Evolutionary conservation across 148 eudicot species (phyloP).

Genomic region (Amaranthus hypochondriacus): DNA sequence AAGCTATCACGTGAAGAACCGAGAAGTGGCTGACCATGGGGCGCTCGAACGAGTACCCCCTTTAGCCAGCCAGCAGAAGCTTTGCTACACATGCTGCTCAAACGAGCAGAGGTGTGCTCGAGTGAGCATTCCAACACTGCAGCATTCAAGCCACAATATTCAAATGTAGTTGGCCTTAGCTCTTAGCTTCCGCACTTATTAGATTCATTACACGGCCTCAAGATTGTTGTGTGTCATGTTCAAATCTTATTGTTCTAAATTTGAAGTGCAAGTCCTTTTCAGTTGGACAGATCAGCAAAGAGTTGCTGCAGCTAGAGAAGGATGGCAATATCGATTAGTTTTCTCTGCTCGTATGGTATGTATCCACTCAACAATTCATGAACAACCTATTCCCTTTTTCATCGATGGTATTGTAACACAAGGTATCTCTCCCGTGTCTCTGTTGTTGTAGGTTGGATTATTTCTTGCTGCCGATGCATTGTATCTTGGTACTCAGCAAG

Average conservation of each 20-base stretch:
- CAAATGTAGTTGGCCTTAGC: no score
- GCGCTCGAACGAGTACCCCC: no score
- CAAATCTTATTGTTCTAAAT: not conserved
- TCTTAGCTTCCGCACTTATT: no score
- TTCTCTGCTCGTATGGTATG: conserved; percentile 86
- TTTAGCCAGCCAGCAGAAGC: no score
- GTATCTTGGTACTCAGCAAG: conserved; percentile 71
- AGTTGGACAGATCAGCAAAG: conserved; percentile 99
- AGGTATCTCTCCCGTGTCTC: not conserved
- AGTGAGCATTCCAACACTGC: no score
- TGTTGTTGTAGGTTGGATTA: conserved; percentile 55
- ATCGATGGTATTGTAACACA: not conserved
- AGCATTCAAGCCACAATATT: no score
- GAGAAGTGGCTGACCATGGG: no score
- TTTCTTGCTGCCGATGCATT: conserved; percentile 75
- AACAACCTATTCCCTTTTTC: not conserved
- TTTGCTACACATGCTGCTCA: no score
- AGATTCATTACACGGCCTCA: no score
- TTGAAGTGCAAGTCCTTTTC: conserved; percentile 9
- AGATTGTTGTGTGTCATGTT: not conserved
- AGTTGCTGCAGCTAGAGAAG: conserved; percentile 76
- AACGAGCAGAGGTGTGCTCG: no score
- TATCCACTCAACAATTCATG: conserved; percentile 7
- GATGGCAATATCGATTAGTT: conserved; percentile 80
- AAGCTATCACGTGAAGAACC: no score